Base-by-base conservation (phyloP, 208 protist genomes). In the Eutreptiella sp. region DNA sequence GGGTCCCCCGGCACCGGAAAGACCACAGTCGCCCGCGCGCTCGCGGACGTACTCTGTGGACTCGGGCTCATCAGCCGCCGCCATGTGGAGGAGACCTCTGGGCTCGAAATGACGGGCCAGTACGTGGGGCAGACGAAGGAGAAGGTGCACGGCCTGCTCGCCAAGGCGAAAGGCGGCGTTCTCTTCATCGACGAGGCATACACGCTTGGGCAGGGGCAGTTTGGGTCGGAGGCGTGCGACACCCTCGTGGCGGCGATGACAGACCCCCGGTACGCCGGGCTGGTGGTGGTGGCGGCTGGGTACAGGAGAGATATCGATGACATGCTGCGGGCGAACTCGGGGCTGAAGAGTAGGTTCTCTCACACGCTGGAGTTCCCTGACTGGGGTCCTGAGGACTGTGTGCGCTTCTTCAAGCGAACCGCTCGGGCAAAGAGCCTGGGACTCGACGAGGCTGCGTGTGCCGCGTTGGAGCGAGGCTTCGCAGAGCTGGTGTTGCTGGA, bases 151-250 rank as follows among this genome's bases (percentile, higher is more conserved):
- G 41, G 16, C 7, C 36, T 65, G 24, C 29, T 68, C 14, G 23
- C 46, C 16, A 7, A 2, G 21, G 41, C 21, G 3, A 4, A 2
- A n/a, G 57, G 57, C 39, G 31, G 62, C 41, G 62, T 66, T 11
- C 53, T 68, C 32, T 68, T 68, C 41, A 68, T 68, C 45, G 57
- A 68, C 62, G 62, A 68, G 41, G 62, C 62, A 26, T 68, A 68
- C 57, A 28, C 54, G 19, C 45, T 68, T 24, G 24, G 7, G 16
- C 28, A 57, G 14, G 7, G 11, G 53, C 16, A 50, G 24, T n/a
- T n/a, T n/a, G n/a, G n/a, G n/a, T n/a, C n/a, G n/a, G 54, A 62
- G 53, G 46, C 48, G 14, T 47, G 53, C 16, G 54, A 62, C 53
- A 39, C 26, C 14, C 7, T 62, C n/a, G 54, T 62, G 9, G 11